Percentiles rank a stretch among this genome's conserved stretches.
These are phyloP conservation scores for Lumnitzera racemosa DNA, from an alignment of 345 rosid species.

Conservation along the genomic window DNA sequence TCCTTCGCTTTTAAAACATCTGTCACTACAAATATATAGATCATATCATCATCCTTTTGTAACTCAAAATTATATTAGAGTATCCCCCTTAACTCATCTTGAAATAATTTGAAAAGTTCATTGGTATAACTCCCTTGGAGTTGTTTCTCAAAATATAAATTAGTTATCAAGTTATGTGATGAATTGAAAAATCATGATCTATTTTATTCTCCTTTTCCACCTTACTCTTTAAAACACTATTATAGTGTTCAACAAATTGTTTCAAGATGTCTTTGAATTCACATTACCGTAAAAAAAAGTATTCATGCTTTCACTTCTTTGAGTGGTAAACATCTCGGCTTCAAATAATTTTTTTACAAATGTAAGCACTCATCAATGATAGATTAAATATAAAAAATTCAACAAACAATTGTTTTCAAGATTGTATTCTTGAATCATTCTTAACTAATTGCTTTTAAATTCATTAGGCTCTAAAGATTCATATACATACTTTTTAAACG, in stretches of 20 bases:
- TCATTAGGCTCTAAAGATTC: slow-evolving; percentile 32
- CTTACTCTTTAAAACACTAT: slow-evolving; percentile 28
- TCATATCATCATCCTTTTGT: slow-evolving; percentile 14
- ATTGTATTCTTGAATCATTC: slow-evolving; percentile 28
- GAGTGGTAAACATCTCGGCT: slow-evolving; percentile 32
- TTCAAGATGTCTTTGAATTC: slow-evolving; percentile 30
- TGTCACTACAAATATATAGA: slow-evolving; percentile 23
- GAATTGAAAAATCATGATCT: slow-evolving; percentile 38
- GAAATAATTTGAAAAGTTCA: slow-evolving; percentile 31
- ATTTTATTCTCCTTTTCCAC: slow-evolving; percentile 35
- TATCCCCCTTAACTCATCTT: slow-evolving; percentile 41
- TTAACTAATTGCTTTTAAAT: slow-evolving; percentile 45
- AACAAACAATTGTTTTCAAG: slow-evolving; percentile 36
- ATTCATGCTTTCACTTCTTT: slow-evolving; percentile 23
- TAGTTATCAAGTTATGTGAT: slow-evolving; percentile 20
- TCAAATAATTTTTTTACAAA: slow-evolving; percentile 38
- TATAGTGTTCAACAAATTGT: slow-evolving; percentile 37
- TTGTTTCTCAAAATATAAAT: slow-evolving; percentile 37
- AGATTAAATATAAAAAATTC: slow-evolving; percentile 34
- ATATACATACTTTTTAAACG: slow-evolving; percentile 17
- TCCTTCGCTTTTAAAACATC: slow-evolving; percentile 34
- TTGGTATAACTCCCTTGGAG: slow-evolving; percentile 46
- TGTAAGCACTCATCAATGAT: slow-evolving; percentile 34
- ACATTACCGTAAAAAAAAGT: slow-evolving; percentile 30
- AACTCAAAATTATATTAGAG: slow-evolving; percentile 31